Conservation (phyloP, 2,329 filamentous ascomycete species). For the Stenocarpella maydis region DNA sequence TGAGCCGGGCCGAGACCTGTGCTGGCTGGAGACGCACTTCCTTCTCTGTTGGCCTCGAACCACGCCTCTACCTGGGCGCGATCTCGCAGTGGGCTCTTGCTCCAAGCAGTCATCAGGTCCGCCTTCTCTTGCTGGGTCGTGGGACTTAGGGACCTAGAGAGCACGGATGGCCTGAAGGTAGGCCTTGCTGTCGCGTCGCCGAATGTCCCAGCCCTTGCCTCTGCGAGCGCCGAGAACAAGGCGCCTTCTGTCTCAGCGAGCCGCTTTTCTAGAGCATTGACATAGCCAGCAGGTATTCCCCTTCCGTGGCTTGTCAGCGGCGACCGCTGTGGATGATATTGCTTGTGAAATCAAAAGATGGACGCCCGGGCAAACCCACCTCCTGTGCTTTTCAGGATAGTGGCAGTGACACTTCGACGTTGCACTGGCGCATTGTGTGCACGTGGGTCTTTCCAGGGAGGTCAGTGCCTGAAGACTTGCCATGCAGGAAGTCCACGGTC, state of each 20-base stretch:
- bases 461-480: not conserved
- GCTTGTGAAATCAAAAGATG: not conserved
- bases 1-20: not conserved
- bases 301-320: conserved; percentile 4
- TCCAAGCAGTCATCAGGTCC: conserved; percentile 19
- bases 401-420: conserved; percentile 20
- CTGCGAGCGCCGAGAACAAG: conserved; percentile 36
- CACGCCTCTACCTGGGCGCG: conserved; percentile 21
- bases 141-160: conserved; percentile 1
- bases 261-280: conserved; percentile 36
- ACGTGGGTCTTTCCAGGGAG: conserved; percentile 26
- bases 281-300: conserved; percentile 37
- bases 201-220: conserved; percentile 32
- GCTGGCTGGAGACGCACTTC: not conserved
- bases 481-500: not conserved
- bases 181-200: conserved; percentile 43
- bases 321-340: not conserved
- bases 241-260: conserved; percentile 37
- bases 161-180: conserved; percentile 10
- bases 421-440: conserved; percentile 27
- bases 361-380: conserved; percentile 6
- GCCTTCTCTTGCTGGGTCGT: conserved; percentile 32
- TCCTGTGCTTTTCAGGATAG: conserved; percentile 29
- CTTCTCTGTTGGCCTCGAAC: conserved; percentile 26
- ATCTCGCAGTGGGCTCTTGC: not conserved